Conservation (phyloP, 441 rosid species). For the Gossypium gossypioides region DNA sequence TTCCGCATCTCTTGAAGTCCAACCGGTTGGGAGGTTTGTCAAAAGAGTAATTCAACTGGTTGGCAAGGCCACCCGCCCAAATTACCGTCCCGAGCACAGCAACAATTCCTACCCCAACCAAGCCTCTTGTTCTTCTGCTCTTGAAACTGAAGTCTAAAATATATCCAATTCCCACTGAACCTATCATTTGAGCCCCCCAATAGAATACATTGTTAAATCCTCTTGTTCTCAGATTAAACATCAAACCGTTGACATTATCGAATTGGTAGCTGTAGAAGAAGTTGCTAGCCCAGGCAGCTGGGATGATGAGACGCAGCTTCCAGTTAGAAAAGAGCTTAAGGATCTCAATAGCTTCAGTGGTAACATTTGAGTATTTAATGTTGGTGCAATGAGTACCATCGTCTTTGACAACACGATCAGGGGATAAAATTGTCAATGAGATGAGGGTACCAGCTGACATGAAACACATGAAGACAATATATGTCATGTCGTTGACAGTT, state of each 20-base stretch:
- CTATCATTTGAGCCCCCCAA: constrained; percentile 59
- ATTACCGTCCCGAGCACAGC: constrained; percentile 37
- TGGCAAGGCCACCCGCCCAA: constrained; percentile 60
- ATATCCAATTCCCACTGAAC: constrained; percentile 43
- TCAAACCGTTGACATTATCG: constrained; percentile 37
- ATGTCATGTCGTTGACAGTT: constrained; percentile 50
- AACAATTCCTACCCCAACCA: constrained; percentile 43
- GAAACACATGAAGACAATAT: constrained; percentile 55
- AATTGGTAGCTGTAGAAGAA: constrained; percentile 60
- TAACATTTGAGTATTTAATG: constrained; percentile 20
- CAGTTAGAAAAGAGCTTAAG: constrained; percentile 38
- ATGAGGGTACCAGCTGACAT: constrained; percentile 39
- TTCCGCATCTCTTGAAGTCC: constrained; percentile 44
- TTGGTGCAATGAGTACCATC: constrained; percentile 35
- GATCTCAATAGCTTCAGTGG: constrained; percentile 31
- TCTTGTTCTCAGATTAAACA: constrained; percentile 50
- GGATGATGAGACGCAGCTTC: constrained; percentile 43
- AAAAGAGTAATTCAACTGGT: constrained; percentile 32
- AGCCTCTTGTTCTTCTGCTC: constrained; percentile 44
- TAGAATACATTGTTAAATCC: constrained; percentile 58
- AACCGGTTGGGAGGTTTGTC: constrained; percentile 23
- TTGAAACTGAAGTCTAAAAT: constrained; percentile 44
- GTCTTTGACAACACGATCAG: constrained; percentile 38
- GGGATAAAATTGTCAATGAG: constrained; percentile 38
- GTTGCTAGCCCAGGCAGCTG: constrained; percentile 56